Percentiles rank a stretch among this genome's conserved stretches.
phyloP scores from a whole-genome alignment of 139 green algal species.

The Mychonastes homosphaera region DNA sequence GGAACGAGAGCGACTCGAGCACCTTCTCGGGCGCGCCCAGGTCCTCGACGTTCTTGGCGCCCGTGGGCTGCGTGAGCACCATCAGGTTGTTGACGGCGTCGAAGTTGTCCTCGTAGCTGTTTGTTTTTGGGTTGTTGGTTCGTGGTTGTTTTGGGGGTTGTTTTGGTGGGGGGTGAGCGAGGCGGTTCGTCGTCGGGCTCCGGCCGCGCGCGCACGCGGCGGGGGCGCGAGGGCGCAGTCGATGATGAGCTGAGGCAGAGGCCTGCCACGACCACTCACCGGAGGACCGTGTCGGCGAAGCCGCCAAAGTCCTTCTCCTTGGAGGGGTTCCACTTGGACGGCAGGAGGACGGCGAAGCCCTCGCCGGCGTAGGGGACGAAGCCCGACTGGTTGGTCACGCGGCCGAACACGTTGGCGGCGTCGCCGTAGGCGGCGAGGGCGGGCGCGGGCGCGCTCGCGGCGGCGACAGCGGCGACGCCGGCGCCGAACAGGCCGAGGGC shows the following conservation, averaged over 20 bases:
- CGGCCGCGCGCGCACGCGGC: too few relatives aligned
- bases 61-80: constrained; percentile 58
- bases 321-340: constrained; percentile 91
- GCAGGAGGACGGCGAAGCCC: constrained; percentile 83
- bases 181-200: too few relatives aligned
- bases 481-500: constrained; percentile 58
- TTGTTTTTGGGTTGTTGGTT: too few relatives aligned
- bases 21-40: constrained; percentile 80
- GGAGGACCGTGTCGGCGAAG: constrained; percentile 50
- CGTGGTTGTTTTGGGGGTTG: too few relatives aligned
- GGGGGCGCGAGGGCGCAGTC: too few relatives aligned
- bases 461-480: constrained; percentile 44
- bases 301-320: constrained; percentile 83
- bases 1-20: constrained; percentile 62
- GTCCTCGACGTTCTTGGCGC: constrained; percentile 72
- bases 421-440: constrained; percentile 78
- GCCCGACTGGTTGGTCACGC: constrained; percentile 71
- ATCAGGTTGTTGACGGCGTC: constrained; percentile 84
- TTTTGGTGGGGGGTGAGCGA: too few relatives aligned
- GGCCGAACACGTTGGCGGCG: constrained; percentile 81
- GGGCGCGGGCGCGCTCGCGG: constrained; percentile 32
- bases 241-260: too few relatives aligned
- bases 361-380: constrained; percentile 88
- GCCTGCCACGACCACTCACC: constrained; percentile 16
- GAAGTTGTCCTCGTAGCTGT: constrained; percentile 92